phyloP scores from a whole-genome alignment of 192 early-diverging fungal species.

The Coemansia nantahalensis region DNA sequence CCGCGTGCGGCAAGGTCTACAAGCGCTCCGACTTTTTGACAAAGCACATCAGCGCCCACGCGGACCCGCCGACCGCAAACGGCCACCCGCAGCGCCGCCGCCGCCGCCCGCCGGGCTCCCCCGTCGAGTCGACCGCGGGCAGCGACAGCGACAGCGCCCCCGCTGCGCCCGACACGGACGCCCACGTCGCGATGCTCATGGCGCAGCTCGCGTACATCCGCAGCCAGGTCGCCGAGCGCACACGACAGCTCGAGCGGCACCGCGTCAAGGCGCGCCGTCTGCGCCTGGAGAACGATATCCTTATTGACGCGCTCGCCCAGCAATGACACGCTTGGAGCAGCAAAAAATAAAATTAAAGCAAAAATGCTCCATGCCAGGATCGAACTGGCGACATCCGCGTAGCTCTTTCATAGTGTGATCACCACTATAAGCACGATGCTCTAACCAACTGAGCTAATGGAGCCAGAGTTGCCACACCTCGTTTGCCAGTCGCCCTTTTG shows the following conservation, averaged over 20 bases:
- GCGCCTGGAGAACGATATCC: constrained; percentile 41
- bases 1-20: constrained; percentile 65
- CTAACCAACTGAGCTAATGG: constrained; percentile 51
- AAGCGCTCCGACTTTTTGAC: constrained; percentile 64
- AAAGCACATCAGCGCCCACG: constrained; percentile 57
- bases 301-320: constrained; percentile 25
- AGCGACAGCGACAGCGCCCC: constrained; percentile 11
- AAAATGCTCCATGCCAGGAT: constrained; percentile 51
- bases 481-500: no score
- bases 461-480: no score
- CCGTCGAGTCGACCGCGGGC: background rate
- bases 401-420: constrained; percentile 29
- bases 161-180: constrained; percentile 7
- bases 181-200: constrained; percentile 16
- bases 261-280: constrained; percentile 28
- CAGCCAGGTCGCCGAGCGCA: constrained; percentile 19
- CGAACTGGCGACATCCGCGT: constrained; percentile 53
- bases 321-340: no score
- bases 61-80: constrained; percentile 6
- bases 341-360: no score
- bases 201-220: constrained; percentile 30
- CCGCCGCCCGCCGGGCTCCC: constrained; percentile 1
- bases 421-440: constrained; percentile 48
- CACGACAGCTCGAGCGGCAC: constrained; percentile 12
- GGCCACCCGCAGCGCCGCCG: background rate